Percentiles rank a stretch among this genome's conserved stretches.
Evolutionary conservation across 1,284 basidiomycete genomes (phyloP).

Genomic region (Tilletia horrida): DNA sequence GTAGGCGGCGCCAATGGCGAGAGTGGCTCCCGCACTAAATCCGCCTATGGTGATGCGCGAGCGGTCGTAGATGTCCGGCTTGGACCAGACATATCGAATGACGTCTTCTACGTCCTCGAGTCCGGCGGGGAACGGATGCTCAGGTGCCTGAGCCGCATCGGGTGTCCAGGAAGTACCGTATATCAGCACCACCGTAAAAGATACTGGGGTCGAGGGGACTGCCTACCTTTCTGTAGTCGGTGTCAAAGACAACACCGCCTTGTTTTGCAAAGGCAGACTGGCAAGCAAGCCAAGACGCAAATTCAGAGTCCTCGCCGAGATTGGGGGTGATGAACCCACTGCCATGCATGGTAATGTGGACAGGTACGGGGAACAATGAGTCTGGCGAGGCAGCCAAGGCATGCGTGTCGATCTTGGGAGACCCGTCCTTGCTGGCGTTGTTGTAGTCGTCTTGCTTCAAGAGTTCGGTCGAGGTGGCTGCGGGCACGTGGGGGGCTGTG

Average conservation of each 20-base stretch:
- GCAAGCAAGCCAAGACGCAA: conserved; percentile 4
- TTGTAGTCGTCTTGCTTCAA: conserved; percentile 28
- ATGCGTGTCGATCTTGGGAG: too few species aligned
- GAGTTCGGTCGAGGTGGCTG: background rate
- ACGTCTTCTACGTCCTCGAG: conserved; percentile 37
- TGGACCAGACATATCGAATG: conserved; percentile 13
- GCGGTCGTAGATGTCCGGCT: conserved; percentile 21
- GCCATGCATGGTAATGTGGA: conserved; percentile 34
- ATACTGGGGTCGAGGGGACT: background rate
- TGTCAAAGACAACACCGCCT: conserved; percentile 31
- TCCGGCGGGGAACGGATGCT: conserved; percentile 44
- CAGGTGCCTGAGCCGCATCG: conserved; percentile 29
- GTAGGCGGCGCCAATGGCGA: conserved; percentile 33
- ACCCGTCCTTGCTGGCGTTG: conserved; percentile 5
- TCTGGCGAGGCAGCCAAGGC: background rate
- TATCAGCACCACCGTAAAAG: background rate
- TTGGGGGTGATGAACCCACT: conserved; percentile 35
- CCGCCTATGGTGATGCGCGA: conserved; percentile 38
- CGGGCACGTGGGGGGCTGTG: conserved; percentile 29
- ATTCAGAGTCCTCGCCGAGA: conserved; percentile 31
- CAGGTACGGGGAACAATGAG: conserved; percentile 21
- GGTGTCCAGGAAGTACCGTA: too few species aligned
- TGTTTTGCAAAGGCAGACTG: background rate
- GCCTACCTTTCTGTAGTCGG: conserved; percentile 44
- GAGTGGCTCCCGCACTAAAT: conserved; percentile 46